Conservation (phyloP, 305 asterid species). For the Rubia tinctorum region DNA sequence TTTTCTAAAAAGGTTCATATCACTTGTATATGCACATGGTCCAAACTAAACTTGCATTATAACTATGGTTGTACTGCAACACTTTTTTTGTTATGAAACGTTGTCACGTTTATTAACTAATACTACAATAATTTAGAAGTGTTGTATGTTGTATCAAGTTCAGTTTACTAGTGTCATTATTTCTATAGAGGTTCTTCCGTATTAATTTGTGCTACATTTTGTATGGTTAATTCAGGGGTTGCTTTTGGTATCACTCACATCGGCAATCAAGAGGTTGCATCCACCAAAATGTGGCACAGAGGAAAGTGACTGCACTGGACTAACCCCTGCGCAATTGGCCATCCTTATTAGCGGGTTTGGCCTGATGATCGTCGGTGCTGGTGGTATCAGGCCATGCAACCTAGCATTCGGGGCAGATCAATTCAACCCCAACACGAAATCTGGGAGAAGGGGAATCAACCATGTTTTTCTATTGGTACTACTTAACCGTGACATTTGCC, state of each 20-base stretch:
- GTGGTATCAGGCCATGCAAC: slow-evolving; percentile 76
- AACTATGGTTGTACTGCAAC: neutral
- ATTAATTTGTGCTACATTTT: neutral
- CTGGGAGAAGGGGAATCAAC: slow-evolving; percentile 59
- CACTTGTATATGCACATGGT: too few relatives aligned
- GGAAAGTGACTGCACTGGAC: slow-evolving; percentile 36
- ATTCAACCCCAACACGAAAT: slow-evolving; percentile 64
- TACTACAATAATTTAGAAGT: neutral
- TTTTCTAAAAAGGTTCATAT: too few relatives aligned
- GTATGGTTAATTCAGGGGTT: slow-evolving; percentile 38
- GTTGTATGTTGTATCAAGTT: neutral
- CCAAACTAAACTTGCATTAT: too few relatives aligned
- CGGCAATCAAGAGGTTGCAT: slow-evolving; percentile 48
- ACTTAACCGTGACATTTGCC: slow-evolving; percentile 65
- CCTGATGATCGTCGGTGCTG: slow-evolving; percentile 56
- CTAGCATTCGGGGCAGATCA: slow-evolving; percentile 84
- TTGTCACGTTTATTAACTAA: neutral
- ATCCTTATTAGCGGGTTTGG: slow-evolving; percentile 55
- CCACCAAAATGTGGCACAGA: slow-evolving; percentile 52
- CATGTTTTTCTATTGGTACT: slow-evolving; percentile 91
- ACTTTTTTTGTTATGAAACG: neutral
- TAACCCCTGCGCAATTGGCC: slow-evolving; percentile 47
- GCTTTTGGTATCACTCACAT: slow-evolving; percentile 48
- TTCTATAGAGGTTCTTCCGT: neutral
- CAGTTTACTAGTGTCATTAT: too few relatives aligned